Conservation (phyloP, 176 grass and related monocot species). For the Aegilops longissima region DNA sequence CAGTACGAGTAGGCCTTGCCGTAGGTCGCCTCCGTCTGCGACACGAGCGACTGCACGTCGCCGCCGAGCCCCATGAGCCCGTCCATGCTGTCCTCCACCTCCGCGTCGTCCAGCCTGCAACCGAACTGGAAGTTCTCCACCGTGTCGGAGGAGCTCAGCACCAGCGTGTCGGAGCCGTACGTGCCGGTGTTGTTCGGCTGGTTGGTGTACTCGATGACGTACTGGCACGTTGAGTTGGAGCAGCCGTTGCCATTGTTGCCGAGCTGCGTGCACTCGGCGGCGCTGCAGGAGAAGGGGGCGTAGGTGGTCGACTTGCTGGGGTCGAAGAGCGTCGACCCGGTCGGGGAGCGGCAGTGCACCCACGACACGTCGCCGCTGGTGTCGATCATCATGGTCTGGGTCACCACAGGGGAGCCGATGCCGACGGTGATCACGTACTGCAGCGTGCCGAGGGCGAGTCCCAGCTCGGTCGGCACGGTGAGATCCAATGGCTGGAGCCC, state of each 20-base stretch:
- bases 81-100: background rate
- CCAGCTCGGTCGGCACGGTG: constrained; percentile 27
- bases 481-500: background rate
- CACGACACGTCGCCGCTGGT: constrained; percentile 70
- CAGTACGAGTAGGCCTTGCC: constrained; percentile 66
- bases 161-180: constrained; percentile 52
- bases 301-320: constrained; percentile 59
- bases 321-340: constrained; percentile 45
- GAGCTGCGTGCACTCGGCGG: constrained; percentile 27
- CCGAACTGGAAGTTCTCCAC: constrained; percentile 47
- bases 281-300: constrained; percentile 56
- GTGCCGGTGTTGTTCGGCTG: constrained; percentile 47
- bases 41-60: constrained; percentile 48
- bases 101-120: constrained; percentile 49
- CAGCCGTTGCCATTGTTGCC: constrained; percentile 21
- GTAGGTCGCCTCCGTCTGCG: constrained; percentile 49
- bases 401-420: constrained; percentile 41
- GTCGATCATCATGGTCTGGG: constrained; percentile 52
- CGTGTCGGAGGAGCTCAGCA: constrained; percentile 19
- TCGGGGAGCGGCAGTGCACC: constrained; percentile 63
- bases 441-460: constrained; percentile 19
- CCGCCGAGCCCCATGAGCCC: constrained; percentile 78
- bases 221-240: constrained; percentile 45
- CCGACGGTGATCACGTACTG: constrained; percentile 59
- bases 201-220: constrained; percentile 32